Evolutionary conservation across 371 early-diverging fungal genomes (phyloP), one percentile per base, ranked within the genome.

Genomic region (Mortierella sp.): DNA sequence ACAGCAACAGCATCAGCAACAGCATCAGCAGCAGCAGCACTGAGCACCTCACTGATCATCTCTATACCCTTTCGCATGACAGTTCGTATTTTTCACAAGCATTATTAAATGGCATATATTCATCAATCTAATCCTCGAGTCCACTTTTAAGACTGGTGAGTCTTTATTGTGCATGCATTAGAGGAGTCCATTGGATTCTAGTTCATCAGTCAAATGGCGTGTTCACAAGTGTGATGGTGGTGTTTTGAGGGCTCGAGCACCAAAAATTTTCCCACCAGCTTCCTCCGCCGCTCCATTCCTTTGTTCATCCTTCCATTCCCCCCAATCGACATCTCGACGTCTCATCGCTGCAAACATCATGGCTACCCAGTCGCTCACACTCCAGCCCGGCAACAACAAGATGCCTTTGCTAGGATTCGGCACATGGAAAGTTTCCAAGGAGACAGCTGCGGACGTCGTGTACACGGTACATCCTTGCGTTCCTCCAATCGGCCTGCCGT

Each of bases 351-450:
- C n/a, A 21, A n/a, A 27, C 22, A 67, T 17, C 45, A 71, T 73
- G 73, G 54, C 67, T 31, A 59, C 67, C 8, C 52, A 67, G 17
- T 54, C 67, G 21, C 31, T 73, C 46, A 73, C 67, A 51, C 67
- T 73, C 29, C 63, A 67, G 17, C 63, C 73, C 14, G 48, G 67
- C 57, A 49, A 54, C 31, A 16, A 50, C 50, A 67, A 73, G 54
- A 73, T 73, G 73, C 73, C 67, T 6, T 46, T 73, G 27, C 60
- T 73, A n/a, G 73, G 73, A 22, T 67, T 73, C 28, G 73, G 73
- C 25, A 67, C 67, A 13, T 73, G 73, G 73, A 73, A 73, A 45
- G 63, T 73, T 28, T 28, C 67, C 58, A 73, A 73, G 61, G 59
- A 73, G 28, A 29, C 24, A 12, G 43, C 73, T 19, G 73, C 73